Base-by-base conservation (phyloP, 495 filamentous ascomycete species). In the Poronia punctata region DNA sequence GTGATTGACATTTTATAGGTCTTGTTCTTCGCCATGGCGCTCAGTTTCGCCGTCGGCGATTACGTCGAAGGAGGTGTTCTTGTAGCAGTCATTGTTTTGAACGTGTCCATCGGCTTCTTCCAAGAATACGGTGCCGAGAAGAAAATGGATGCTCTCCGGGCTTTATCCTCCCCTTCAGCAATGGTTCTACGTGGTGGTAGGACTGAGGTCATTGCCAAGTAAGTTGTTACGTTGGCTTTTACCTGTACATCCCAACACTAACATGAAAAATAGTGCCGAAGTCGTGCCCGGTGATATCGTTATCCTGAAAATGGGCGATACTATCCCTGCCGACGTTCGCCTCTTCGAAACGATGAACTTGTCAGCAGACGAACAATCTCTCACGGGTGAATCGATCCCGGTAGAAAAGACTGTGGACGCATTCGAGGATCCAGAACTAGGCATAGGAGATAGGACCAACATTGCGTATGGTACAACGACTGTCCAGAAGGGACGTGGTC, bases 61-160 rank as follows among this genome's bases (percentile, higher is more conserved):
- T 90, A 79, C 50, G 79, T 94, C 39, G 87, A 94, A 65, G 88
- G 84, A 15, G 83, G 82, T 26, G 86, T 93, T 15, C 75, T 93
- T 14, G 78, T 82, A 4, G 83, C 77, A 19, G 86, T 94, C 57
- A 88, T 94, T 37, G 52, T 83, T 5, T 66, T 94, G 46, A 94
- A 94, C 49, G 81, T 89, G 21, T 64, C 78, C n/a, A 78, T 81
- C 46, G 79, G 79, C 11, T 93, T 92, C 66, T 76, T 73, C 33
- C 86, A 93, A 55, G 87, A 94, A 54, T 90, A 83, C 54, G 72
- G 78, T 38, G 88, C 88, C 17, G 86, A 89, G 54, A 84, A 89
- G 67, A 88, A 83, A 43, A 89, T 93, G 72, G 78, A 90, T 29
- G 83, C 84, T 16, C 70, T 94, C 9, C 68, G 83, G 25, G 77